phyloP scores from a whole-genome alignment of 257 asterid species.

The Solanum tarijense region DNA sequence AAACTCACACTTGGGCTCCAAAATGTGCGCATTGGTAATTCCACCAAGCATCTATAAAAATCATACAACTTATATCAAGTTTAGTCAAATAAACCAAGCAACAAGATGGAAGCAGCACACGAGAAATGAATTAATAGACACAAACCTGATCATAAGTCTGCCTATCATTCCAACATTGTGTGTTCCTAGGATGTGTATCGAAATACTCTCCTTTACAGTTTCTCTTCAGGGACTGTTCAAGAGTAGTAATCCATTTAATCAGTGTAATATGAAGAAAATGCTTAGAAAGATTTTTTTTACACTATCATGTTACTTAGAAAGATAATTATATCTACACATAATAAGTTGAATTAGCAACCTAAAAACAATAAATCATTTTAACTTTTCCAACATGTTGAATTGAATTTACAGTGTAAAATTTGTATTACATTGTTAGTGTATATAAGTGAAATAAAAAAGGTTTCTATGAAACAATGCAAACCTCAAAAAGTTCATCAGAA shows the following conservation, averaged over 20 bases:
- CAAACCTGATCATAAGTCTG: constrained; percentile 10
- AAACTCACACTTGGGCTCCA: constrained; percentile 13
- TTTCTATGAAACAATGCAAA: neutral
- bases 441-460: neutral
- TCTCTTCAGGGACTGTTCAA: constrained; percentile 8
- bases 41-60: constrained; percentile 1
- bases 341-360: neutral
- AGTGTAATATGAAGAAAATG: neutral
- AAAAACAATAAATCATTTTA: neutral
- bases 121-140: neutral
- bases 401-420: neutral
- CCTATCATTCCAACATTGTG: neutral
- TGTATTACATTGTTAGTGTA: neutral
- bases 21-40: neutral
- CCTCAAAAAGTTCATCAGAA: constrained; percentile 4
- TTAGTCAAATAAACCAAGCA: neutral
- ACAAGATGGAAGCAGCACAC: neutral
- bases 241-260: neutral
- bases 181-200: neutral
- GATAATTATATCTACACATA: neutral
- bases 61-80: neutral
- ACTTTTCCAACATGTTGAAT: neutral
- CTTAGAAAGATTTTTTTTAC: too few species aligned
- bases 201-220: constrained; percentile 10
- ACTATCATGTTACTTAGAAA: neutral